A percentile compares a stretch with the other conserved stretches of the same genome.
These are phyloP conservation scores for Fragaria vesca DNA, from an alignment of 306 rosid genomes.

Conservation along the genomic window DNA sequence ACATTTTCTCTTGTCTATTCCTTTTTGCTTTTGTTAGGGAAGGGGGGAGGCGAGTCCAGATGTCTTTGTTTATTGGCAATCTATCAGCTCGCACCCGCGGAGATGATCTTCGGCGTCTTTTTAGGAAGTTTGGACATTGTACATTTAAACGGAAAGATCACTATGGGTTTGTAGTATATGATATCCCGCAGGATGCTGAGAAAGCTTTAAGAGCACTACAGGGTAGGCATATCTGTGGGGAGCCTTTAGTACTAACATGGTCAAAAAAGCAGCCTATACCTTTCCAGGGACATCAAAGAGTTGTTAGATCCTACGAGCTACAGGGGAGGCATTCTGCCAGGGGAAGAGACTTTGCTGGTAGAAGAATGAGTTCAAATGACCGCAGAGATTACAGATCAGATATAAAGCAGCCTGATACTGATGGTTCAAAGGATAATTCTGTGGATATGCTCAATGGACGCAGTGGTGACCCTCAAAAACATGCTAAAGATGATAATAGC, in stretches of 20 bases:
- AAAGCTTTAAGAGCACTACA: slow-evolving; percentile 56
- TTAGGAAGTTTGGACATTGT: slow-evolving; percentile 54
- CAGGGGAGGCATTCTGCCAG: slow-evolving; percentile 24
- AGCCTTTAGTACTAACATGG: slow-evolving; percentile 48
- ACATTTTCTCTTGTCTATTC: neutral
- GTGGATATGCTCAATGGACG: slow-evolving; percentile 30
- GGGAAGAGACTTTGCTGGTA: slow-evolving; percentile 2
- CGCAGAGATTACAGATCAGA: slow-evolving; percentile 31
- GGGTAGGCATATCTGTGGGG: slow-evolving; percentile 58
- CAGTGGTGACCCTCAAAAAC: slow-evolving; percentile 23
- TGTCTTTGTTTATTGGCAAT: slow-evolving; percentile 64
- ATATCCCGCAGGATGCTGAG: slow-evolving; percentile 44
- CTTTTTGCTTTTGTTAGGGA: neutral
- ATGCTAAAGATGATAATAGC: slow-evolving; percentile 27
- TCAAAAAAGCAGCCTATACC: slow-evolving; percentile 54
- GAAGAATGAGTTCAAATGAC: slow-evolving; percentile 31
- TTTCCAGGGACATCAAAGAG: slow-evolving; percentile 34
- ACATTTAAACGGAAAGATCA: slow-evolving; percentile 51
- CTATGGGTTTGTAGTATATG: slow-evolving; percentile 61
- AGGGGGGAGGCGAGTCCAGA: slow-evolving; percentile 26
- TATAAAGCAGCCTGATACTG: slow-evolving; percentile 8
- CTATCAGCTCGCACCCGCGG: slow-evolving; percentile 38
- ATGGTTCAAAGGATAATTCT: slow-evolving; percentile 35
- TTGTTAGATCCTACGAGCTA: slow-evolving; percentile 27
- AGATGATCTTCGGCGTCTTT: slow-evolving; percentile 52